Evolutionary conservation across 805 yeast species (phyloP).

Genomic region (Spathaspora hagerdaliae): DNA sequence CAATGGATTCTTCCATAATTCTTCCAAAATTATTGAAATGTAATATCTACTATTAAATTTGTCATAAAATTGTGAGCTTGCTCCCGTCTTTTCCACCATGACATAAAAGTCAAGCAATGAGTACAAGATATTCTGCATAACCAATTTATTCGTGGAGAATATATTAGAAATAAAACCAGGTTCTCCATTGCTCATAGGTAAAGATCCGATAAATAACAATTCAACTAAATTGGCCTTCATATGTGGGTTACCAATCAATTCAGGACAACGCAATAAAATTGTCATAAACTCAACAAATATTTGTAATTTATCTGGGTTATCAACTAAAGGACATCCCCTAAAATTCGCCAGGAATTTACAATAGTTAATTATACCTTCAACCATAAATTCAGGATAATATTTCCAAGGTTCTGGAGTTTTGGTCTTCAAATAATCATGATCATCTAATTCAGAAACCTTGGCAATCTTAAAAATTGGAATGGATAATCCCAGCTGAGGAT

Average conservation of each 20-base stretch:
- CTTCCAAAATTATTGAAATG: constrained; percentile 77
- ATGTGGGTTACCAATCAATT: constrained; percentile 86
- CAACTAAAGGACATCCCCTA: constrained; percentile 53
- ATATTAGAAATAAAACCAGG: constrained; percentile 74
- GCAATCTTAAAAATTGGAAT: constrained; percentile 55
- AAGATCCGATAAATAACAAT: constrained; percentile 69
- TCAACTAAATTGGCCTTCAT: constrained; percentile 83
- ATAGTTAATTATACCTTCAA: constrained; percentile 79
- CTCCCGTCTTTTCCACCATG: constrained; percentile 93
- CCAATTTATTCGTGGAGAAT: constrained; percentile 60
- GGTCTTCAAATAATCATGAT: constrained; percentile 63
- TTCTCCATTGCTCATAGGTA: constrained; percentile 49
- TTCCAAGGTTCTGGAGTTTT: constrained; percentile 74
- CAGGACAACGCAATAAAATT: constrained; percentile 77
- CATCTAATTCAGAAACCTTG: constrained; percentile 66
- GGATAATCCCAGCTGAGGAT: constrained; percentile 48
- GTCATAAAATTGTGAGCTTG: constrained; percentile 92
- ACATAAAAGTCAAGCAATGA: constrained; percentile 88
- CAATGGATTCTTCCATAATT: constrained; percentile 70
- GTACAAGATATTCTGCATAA: constrained; percentile 65
- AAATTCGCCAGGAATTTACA: constrained; percentile 58
- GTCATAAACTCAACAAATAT: constrained; percentile 69
- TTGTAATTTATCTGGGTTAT: constrained; percentile 47
- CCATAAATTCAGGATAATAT: constrained; percentile 77
- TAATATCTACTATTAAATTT: constrained; percentile 89